A percentile compares a stretch with the other conserved stretches of the same genome.
phyloP scores from a whole-genome alignment of 2,329 filamentous ascomycete species.

The Xylogone sp. region DNA sequence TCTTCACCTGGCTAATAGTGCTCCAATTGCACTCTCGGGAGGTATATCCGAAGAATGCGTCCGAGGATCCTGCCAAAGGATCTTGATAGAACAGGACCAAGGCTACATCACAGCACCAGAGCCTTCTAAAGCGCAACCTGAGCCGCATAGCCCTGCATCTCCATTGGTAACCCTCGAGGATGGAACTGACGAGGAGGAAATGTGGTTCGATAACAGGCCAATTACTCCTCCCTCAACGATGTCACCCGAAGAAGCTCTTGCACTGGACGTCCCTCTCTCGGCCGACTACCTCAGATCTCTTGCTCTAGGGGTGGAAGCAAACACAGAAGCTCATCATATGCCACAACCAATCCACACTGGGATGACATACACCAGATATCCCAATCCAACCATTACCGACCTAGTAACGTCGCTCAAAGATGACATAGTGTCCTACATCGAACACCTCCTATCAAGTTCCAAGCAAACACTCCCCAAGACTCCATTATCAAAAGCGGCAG shows the following conservation, averaged over 20 bases:
- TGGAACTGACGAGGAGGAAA: not conserved
- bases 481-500: too few species aligned
- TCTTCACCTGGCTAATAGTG: slow-evolving; percentile 15
- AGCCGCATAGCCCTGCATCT: not conserved
- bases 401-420: too few species aligned
- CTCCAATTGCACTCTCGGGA: slow-evolving; percentile 10
- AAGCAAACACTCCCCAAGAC: too few species aligned
- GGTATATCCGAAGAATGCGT: not conserved
- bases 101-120: not conserved
- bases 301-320: not conserved
- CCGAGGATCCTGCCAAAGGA: not conserved
- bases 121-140: not conserved
- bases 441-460: too few species aligned
- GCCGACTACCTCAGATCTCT: slow-evolving; percentile 20
- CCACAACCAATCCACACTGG: too few species aligned
- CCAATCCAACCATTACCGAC: too few species aligned
- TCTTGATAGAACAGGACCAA: not conserved
- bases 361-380: too few species aligned
- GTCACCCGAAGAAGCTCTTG: slow-evolving; percentile 17
- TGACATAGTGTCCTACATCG: too few species aligned
- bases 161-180: slow-evolving; percentile 1
- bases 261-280: slow-evolving; percentile 14
- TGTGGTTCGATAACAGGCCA: slow-evolving; percentile 20
- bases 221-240: slow-evolving; percentile 15
- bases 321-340: not conserved